Percentiles rank a stretch among this genome's conserved stretches.
phyloP scores from a whole-genome alignment of 2,329 filamentous ascomycete species.

The Trichoderma sp. region DNA sequence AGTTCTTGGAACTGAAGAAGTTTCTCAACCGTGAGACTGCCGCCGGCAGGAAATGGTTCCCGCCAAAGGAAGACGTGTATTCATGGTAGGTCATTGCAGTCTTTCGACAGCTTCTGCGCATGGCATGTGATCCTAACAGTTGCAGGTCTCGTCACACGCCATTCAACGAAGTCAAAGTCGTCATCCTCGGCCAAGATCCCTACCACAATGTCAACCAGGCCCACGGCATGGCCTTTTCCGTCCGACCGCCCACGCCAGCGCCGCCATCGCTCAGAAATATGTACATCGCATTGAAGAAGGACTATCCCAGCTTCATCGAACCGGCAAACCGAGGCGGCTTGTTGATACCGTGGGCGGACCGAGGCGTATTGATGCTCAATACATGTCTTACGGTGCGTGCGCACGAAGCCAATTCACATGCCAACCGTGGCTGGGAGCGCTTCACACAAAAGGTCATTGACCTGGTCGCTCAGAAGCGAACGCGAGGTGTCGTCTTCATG shows the following conservation, averaged over 20 bases:
- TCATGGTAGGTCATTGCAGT: constrained; percentile 69
- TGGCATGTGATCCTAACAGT: not conserved
- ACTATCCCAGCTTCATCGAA: constrained; percentile 77
- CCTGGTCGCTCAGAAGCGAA: constrained; percentile 74
- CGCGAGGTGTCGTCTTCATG: constrained; percentile 85
- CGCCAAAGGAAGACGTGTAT: constrained; percentile 86
- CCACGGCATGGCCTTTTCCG: constrained; percentile 93
- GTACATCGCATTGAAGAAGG: constrained; percentile 82
- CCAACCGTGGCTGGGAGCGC: constrained; percentile 85
- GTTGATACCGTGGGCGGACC: constrained; percentile 90
- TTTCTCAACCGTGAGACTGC: constrained; percentile 81
- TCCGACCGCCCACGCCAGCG: constrained; percentile 82
- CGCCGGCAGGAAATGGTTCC: constrained; percentile 78
- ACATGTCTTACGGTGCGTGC: constrained; percentile 92
- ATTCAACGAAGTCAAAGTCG: constrained; percentile 82
- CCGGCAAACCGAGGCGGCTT: constrained; percentile 80
- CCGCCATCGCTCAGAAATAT: constrained; percentile 93
- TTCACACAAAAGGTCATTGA: constrained; percentile 94
- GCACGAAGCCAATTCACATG: constrained; percentile 83
- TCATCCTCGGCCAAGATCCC: constrained; percentile 94
- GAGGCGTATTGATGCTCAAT: constrained; percentile 90
- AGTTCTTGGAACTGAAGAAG: constrained; percentile 84
- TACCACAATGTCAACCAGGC: constrained; percentile 97
- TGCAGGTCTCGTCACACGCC: constrained; percentile 92
- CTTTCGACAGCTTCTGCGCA: not conserved